Base-by-base conservation (phyloP, 164 flowering plant genomes). In the Nymphaea thermarum region DNA sequence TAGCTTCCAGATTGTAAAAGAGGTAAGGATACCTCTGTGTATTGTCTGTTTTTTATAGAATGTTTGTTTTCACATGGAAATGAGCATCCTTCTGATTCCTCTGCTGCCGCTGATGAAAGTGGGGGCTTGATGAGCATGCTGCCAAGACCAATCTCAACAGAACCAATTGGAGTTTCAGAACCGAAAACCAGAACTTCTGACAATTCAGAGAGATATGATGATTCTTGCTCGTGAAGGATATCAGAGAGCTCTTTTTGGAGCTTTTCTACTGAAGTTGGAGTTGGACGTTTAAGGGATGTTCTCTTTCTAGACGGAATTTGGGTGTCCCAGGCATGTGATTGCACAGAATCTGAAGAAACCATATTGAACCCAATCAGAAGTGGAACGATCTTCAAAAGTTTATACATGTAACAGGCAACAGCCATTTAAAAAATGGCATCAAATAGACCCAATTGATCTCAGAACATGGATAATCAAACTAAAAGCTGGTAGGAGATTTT, bases 231-330 rank as follows among this genome's bases (percentile, higher is more conserved):
- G 43, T 45, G 71, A 43, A 72, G 60, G 65, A 73, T 71, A 10
- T 55, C 15, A 25, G 25, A n/a, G 47, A 76, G 73, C 42, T 76
- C 74, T 71, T 65, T 71, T 17, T 68, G 55, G 51, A 76, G 76
- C 63, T 63, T 73, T 68, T 76, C 79, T 62, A 76, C 74, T 60
- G 62, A 60, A 59, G 79, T 60, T 36, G 43, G 63, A 67, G 64
- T 65, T 42, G 36, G 45, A 17, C 71, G 62, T 42, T 17, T 44
- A 57, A 17, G 44, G n/a, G 7, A 41, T 65, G 73, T 70, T 62
- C 71, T 64, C 60, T 67, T 72, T 60, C 53, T 76, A 45, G 73
- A 69, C 44, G 79, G 76, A 72, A 76, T 60, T 4, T 65, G 47
- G 10, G 67, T 47, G 42, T 70, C 66, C 71, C 60, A 70, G 12